phyloP scores from a whole-genome alignment of 139 green algal genomes.

The Raphidocelis subcapitata region DNA sequence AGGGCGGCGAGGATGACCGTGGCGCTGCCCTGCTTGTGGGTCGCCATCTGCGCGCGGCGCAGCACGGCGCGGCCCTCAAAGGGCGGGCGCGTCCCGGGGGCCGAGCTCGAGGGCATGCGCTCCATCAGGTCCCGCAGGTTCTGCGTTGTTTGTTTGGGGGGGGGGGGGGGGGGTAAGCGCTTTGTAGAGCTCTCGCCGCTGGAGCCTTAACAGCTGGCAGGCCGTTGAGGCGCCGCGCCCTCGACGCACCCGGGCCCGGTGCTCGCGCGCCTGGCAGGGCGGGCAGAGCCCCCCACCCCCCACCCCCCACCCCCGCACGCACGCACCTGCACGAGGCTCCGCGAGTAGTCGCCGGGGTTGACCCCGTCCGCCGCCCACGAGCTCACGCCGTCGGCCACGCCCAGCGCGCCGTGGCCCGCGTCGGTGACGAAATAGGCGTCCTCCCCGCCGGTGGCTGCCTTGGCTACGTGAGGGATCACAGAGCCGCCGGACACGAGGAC shows the following conservation, averaged over 20 bases:
- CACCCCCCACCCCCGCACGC: too few relatives aligned
- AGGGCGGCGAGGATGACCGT: constrained; percentile 34
- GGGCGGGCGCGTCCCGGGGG: too few relatives aligned
- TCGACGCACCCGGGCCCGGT: too few relatives aligned
- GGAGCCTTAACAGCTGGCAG: too few relatives aligned
- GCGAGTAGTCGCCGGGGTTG: constrained; percentile 78
- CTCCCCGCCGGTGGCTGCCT: constrained; percentile 79
- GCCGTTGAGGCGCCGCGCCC: too few relatives aligned
- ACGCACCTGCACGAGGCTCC: constrained; percentile 45
- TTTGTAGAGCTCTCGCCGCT: too few relatives aligned
- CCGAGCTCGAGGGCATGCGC: too few relatives aligned
- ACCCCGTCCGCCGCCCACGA: constrained; percentile 85
- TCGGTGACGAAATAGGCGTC: constrained; percentile 83
- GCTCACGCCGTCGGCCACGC: constrained; percentile 88
- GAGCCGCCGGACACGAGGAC: constrained; percentile 36
- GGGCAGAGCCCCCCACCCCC: too few relatives aligned
- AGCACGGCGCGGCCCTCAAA: constrained; percentile 44
- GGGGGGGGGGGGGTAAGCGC: too few relatives aligned
- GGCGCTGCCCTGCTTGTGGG: constrained; percentile 33
- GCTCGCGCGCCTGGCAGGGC: too few relatives aligned
- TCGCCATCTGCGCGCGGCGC: constrained; percentile 42
- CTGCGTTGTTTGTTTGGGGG: too few relatives aligned
- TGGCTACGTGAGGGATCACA: constrained; percentile 78
- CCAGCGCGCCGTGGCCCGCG: constrained; percentile 58
- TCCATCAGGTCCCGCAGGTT: too few relatives aligned